Evolutionary conservation across 148 eudicot species (phyloP).

Genomic region (Fagopyrum tataricum): DNA sequence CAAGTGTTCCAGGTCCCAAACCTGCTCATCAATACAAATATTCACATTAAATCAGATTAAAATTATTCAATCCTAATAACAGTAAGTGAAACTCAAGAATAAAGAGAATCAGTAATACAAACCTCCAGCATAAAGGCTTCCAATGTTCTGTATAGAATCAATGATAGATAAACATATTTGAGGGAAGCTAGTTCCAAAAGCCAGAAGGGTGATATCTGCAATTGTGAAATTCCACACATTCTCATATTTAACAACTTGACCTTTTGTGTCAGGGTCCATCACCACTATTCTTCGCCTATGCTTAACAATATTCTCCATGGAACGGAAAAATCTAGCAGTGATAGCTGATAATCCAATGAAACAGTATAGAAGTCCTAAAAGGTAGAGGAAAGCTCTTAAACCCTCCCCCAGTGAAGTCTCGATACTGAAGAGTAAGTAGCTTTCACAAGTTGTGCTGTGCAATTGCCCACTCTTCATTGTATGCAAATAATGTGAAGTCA

Average conservation of each 20-base stretch:
- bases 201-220: slow-evolving; percentile 79
- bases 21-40: slow-evolving; percentile 34
- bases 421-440: slow-evolving; percentile 39
- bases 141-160: slow-evolving; percentile 73
- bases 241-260: slow-evolving; percentile 36
- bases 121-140: slow-evolving; percentile 91
- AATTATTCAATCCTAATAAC: neutral
- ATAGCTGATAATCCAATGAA: slow-evolving; percentile 84
- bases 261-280: slow-evolving; percentile 53
- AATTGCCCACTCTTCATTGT: slow-evolving; percentile 5
- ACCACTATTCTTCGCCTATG: slow-evolving; percentile 58
- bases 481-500: slow-evolving; percentile 3
- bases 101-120: slow-evolving; percentile 15
- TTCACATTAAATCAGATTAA: neutral
- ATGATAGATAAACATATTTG: slow-evolving; percentile 88
- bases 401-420: slow-evolving; percentile 54
- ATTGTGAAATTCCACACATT: slow-evolving; percentile 89
- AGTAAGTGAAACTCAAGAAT: neutral
- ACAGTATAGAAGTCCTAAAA: slow-evolving; percentile 63
- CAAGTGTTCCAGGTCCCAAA: slow-evolving; percentile 96
- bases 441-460: slow-evolving; percentile 31
- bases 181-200: slow-evolving; percentile 95
- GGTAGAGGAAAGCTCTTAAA: slow-evolving; percentile 48
- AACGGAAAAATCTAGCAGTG: slow-evolving; percentile 72
- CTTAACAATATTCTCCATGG: slow-evolving; percentile 92